Evolutionary conservation across 495 filamentous ascomycete genomes (phyloP).

Genomic region (Penicillium maclennaniae): DNA sequence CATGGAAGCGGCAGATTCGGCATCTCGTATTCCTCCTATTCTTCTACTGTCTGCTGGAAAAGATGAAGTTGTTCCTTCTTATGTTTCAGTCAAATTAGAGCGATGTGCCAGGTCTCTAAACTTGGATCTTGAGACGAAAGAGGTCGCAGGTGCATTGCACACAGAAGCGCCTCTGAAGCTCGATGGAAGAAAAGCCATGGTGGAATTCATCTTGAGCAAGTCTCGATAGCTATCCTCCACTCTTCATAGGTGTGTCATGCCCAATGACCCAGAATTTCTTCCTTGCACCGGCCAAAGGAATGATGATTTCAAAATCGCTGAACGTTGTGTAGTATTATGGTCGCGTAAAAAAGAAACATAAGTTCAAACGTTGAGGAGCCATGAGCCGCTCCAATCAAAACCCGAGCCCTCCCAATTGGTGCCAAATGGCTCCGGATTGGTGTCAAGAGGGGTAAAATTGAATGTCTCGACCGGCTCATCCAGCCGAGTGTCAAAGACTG

Average conservation of each 20-base stretch:
- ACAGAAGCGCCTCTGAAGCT: constrained; percentile 42
- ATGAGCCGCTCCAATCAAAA: constrained; percentile 31
- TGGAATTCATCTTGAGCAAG: constrained; percentile 29
- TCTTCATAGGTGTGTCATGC: background rate
- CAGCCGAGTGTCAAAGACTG: constrained; percentile 8
- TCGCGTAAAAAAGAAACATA: background rate
- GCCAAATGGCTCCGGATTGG: constrained; percentile 18
- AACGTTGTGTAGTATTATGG: background rate
- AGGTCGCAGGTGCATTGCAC: constrained; percentile 50
- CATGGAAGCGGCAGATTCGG: background rate
- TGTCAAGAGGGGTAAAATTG: constrained; percentile 15
- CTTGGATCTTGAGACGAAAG: constrained; percentile 27
- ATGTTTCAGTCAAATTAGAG: constrained; percentile 51
- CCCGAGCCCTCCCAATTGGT: constrained; percentile 28
- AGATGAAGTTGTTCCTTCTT: constrained; percentile 65
- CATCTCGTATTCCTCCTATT: constrained; percentile 32
- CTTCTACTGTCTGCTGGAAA: constrained; percentile 59
- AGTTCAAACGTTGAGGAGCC: constrained; percentile 23
- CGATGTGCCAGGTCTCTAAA: constrained; percentile 25
- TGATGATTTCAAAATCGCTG: background rate
- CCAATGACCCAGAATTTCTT: background rate
- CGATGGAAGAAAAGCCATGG: constrained; percentile 41
- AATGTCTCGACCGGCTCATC: constrained; percentile 12
- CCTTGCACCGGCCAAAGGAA: background rate
- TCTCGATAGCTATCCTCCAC: background rate